These are phyloP conservation scores for Calendula officinalis DNA, from an alignment of 129 eudicot species.

Conservation along the genomic window DNA sequence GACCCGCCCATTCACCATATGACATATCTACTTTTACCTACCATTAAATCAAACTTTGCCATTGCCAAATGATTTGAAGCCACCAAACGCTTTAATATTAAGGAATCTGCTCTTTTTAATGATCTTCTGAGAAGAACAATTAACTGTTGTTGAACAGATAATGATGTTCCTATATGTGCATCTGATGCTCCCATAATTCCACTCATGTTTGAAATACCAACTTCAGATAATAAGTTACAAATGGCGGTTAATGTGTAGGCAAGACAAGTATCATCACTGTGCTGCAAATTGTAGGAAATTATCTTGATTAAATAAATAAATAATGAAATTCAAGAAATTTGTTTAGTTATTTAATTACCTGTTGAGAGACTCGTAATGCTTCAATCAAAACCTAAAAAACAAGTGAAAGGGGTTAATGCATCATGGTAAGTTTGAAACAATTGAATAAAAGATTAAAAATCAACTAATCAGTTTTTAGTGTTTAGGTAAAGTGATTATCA, in stretches of 20 bases:
- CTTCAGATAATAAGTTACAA: slow-evolving; percentile 79
- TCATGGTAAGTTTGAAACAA: slow-evolving; percentile 8
- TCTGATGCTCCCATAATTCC: slow-evolving; percentile 89
- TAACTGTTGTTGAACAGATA: slow-evolving; percentile 81
- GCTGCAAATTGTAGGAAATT: slow-evolving; percentile 47
- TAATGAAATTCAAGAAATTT: no score
- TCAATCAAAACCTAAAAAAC: slow-evolving; percentile 78
- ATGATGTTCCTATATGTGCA: slow-evolving; percentile 65
- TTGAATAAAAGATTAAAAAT: neutral
- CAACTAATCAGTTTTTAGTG: no score
- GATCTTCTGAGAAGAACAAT: slow-evolving; percentile 82
- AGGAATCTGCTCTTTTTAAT: slow-evolving; percentile 73
- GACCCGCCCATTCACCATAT: neutral
- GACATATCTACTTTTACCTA: slow-evolving; percentile 16
- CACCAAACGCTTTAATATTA: slow-evolving; percentile 68
- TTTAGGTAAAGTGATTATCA: no score
- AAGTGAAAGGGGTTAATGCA: slow-evolving; percentile 25
- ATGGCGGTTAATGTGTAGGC: slow-evolving; percentile 95
- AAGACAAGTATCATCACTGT: slow-evolving; percentile 87
- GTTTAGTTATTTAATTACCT: slow-evolving; percentile 40
- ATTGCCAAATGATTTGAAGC: slow-evolving; percentile 92
- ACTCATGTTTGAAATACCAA: slow-evolving; percentile 65
- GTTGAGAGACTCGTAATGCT: slow-evolving; percentile 89
- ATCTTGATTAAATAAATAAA: neutral
- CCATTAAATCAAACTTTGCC: slow-evolving; percentile 79